phyloP scores from a whole-genome alignment of 148 eudicot species.

The Dianthus caryophyllus region DNA sequence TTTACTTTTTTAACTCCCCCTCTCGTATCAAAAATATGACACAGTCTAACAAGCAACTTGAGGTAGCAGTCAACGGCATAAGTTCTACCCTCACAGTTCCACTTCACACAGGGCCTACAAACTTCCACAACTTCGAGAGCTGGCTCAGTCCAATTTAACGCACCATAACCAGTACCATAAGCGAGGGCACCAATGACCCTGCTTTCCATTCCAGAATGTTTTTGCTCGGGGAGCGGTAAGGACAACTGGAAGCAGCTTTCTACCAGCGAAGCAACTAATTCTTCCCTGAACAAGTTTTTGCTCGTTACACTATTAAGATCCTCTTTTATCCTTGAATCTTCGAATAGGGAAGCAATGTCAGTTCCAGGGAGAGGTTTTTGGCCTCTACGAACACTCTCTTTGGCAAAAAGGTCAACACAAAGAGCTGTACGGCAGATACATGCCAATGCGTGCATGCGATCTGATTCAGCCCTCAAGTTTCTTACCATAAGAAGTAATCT shows the following conservation, averaged over 20 bases:
- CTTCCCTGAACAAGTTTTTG: conserved; percentile 94
- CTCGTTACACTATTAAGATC: conserved; percentile 80
- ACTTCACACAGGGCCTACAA: conserved; percentile 94
- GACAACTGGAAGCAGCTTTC: conserved; percentile 99
- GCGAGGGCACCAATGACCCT: conserved; percentile 99
- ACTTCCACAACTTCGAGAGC: conserved; percentile 98
- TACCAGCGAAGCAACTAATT: conserved; percentile 88
- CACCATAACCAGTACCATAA: conserved; percentile 99
- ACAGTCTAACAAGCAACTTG: conserved; percentile 89
- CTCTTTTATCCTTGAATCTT: conserved; percentile 69
- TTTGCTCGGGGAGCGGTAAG: conserved; percentile 95
- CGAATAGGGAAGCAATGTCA: conserved; percentile 90
- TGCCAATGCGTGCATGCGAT: conserved; percentile 99
- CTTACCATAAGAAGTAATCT: conserved; percentile 94
- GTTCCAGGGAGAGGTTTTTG: conserved; percentile 97
- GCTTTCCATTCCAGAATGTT: conserved; percentile 90
- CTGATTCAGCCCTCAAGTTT: conserved; percentile 97
- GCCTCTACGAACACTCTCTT: conserved; percentile 87
- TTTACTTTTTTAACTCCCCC: conserved; percentile 96
- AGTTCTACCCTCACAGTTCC: conserved; percentile 98
- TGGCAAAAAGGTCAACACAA: conserved; percentile 92
- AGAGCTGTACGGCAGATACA: conserved; percentile 97
- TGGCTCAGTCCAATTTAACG: conserved; percentile 96
- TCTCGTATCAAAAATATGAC: conserved; percentile 95
- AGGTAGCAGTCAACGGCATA: conserved; percentile 97